Evolutionary conservation across 2,329 filamentous ascomycete species (phyloP).

Genomic region (Sphaerulina vaccinii): DNA sequence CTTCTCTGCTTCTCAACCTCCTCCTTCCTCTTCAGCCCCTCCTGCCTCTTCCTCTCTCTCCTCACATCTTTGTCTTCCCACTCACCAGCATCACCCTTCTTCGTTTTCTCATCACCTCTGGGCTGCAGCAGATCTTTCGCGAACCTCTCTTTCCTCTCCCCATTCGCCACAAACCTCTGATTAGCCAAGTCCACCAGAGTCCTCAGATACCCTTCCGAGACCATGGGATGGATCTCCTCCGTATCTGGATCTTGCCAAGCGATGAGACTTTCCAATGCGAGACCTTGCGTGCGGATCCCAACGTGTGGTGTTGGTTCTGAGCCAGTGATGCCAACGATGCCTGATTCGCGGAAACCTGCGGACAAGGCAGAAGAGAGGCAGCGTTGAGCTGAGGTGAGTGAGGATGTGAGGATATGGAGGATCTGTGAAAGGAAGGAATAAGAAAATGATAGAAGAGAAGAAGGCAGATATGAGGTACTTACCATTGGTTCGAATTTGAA

Average conservation of each 20-base stretch:
- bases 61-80: conserved; percentile 44
- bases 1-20: conserved; percentile 3
- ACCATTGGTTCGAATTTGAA: conserved; percentile 97
- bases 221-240: conserved; percentile 53
- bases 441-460: neutral
- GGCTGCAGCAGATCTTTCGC: conserved; percentile 48
- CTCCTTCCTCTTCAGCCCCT: conserved; percentile 47
- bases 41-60: conserved; percentile 42
- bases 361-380: conserved; percentile 73
- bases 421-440: conserved; percentile 57
- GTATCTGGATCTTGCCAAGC: conserved; percentile 50
- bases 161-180: conserved; percentile 69
- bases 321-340: conserved; percentile 51
- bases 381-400: conserved; percentile 69
- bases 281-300: conserved; percentile 78
- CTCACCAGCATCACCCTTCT: conserved; percentile 35
- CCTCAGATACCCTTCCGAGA: conserved; percentile 65
- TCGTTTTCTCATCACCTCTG: conserved; percentile 17
- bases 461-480: conserved; percentile 37
- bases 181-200: conserved; percentile 70
- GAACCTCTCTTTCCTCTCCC: conserved; percentile 66
- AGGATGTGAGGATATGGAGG: conserved; percentile 79
- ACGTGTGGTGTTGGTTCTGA: conserved; percentile 65
- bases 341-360: conserved; percentile 87
- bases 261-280: conserved; percentile 78